These are phyloP conservation scores for Hordeum marinum DNA, from an alignment of 176 grass and related monocot species.

Conservation along the genomic window DNA sequence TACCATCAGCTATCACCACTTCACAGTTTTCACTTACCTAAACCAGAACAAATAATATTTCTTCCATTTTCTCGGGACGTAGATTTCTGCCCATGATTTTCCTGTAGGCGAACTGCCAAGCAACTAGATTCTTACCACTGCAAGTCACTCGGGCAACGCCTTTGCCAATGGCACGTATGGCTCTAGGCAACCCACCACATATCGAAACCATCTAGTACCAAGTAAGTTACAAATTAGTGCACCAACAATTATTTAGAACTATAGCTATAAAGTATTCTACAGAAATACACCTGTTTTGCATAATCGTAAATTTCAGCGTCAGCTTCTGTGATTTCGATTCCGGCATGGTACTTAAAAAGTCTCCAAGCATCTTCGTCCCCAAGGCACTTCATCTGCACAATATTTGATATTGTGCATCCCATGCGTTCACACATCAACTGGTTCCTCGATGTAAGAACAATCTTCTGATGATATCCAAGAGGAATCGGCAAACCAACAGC, in stretches of 20 bases:
- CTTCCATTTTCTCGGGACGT: background rate
- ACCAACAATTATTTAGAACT: background rate
- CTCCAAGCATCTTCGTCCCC: background rate
- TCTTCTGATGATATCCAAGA: background rate
- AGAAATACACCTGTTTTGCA: background rate
- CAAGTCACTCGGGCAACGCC: background rate
- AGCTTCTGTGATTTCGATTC: background rate
- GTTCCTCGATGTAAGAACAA: background rate
- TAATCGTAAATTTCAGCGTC: background rate
- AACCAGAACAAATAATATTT: background rate
- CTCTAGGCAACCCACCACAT: background rate
- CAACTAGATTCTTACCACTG: background rate
- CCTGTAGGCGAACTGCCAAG: background rate
- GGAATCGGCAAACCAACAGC: background rate
- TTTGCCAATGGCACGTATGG: background rate
- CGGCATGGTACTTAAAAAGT: background rate
- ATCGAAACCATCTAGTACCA: background rate
- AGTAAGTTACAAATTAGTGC: background rate
- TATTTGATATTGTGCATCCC: background rate
- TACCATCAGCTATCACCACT: too few relatives aligned
- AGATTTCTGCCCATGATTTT: background rate
- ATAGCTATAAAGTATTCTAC: background rate
- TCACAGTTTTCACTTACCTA: too few relatives aligned
- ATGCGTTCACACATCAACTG: background rate
- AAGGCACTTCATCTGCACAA: background rate